phyloP scores from a whole-genome alignment of 2,329 filamentous ascomycete species.

The Cladorrhinum sp. region DNA sequence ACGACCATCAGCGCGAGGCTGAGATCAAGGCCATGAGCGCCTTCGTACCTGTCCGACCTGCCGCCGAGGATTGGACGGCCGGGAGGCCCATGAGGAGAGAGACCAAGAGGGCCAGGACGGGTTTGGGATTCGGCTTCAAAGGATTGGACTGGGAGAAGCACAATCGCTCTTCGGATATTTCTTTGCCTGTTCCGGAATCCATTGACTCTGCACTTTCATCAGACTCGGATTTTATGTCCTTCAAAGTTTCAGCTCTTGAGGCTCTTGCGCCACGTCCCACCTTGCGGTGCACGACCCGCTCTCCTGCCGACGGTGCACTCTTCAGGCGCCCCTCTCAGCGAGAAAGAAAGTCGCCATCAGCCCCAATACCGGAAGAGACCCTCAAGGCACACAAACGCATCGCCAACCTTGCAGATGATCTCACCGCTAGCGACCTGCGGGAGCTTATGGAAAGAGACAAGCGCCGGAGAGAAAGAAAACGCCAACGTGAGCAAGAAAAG shows the following conservation, averaged over 20 bases:
- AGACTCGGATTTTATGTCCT: conserved; percentile 70
- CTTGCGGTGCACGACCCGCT: conserved; percentile 67
- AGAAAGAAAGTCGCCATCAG: conserved; percentile 44
- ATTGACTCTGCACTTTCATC: conserved; percentile 74
- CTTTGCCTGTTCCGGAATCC: conserved; percentile 70
- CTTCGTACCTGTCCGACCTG: conserved; percentile 62
- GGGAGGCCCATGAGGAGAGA: conserved; percentile 60
- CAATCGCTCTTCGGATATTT: conserved; percentile 67
- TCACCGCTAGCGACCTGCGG: conserved; percentile 79
- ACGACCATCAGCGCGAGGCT: conserved; percentile 75
- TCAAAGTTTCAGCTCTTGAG: conserved; percentile 75
- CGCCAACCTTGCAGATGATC: conserved; percentile 74
- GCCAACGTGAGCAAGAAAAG: conserved; percentile 63
- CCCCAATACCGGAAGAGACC: conserved; percentile 59
- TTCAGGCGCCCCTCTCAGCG: conserved; percentile 49
- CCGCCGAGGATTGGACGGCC: conserved; percentile 56
- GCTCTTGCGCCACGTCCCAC: conserved; percentile 84
- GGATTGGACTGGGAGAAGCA: conserved; percentile 43
- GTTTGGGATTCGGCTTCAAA: conserved; percentile 36
- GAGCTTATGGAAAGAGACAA: conserved; percentile 89
- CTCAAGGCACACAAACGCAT: conserved; percentile 61
- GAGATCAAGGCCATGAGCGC: conserved; percentile 84
- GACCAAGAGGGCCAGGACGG: conserved; percentile 62
- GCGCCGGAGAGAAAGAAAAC: conserved; percentile 73
- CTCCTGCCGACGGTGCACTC: conserved; percentile 45